phyloP scores from a whole-genome alignment of 208 protist genomes.

The Leptomonas pyrrhocoris region DNA sequence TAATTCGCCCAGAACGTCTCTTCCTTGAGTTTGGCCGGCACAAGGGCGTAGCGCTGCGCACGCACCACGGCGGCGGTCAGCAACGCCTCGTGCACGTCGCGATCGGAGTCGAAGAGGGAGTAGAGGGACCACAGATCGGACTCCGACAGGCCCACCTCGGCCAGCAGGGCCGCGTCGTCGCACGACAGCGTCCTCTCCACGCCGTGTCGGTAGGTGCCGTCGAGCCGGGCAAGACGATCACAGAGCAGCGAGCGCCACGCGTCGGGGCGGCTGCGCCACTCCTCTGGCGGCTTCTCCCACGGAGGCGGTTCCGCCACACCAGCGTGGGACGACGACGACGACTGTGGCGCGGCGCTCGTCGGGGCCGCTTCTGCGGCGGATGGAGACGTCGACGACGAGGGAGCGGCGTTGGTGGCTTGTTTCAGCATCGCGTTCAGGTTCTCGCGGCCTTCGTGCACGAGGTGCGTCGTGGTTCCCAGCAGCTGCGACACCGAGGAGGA shows the following conservation, averaged over 20 bases:
- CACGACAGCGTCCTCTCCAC: conserved; percentile 46
- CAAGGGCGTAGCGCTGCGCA: conserved; percentile 72
- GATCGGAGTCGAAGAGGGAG: conserved; percentile 55
- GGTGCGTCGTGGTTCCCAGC: conserved; percentile 43
- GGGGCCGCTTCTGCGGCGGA: background rate
- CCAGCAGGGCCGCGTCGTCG: conserved; percentile 57
- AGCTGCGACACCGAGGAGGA: conserved; percentile 56
- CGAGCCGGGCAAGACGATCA: conserved; percentile 48
- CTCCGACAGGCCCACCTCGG: conserved; percentile 63
- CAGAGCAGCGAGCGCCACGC: conserved; percentile 60
- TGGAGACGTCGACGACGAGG: background rate
- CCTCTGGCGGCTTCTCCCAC: conserved; percentile 63
- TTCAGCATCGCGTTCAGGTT: conserved; percentile 28
- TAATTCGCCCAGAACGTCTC: conserved; percentile 84
- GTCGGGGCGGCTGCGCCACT: conserved; percentile 57
- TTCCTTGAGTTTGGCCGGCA: conserved; percentile 71
- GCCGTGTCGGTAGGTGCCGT: conserved; percentile 71
- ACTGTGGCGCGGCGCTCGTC: background rate
- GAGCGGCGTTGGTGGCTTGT: background rate
- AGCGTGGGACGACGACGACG: background rate
- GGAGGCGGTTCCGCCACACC: conserved; percentile 28
- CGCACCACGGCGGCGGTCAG: conserved; percentile 42
- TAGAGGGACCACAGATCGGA: conserved; percentile 39
- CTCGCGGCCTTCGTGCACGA: conserved; percentile 53
- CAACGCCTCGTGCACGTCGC: conserved; percentile 70